Base-by-base conservation (phyloP, 306 rosid species). In the Vachellia collinsii region DNA sequence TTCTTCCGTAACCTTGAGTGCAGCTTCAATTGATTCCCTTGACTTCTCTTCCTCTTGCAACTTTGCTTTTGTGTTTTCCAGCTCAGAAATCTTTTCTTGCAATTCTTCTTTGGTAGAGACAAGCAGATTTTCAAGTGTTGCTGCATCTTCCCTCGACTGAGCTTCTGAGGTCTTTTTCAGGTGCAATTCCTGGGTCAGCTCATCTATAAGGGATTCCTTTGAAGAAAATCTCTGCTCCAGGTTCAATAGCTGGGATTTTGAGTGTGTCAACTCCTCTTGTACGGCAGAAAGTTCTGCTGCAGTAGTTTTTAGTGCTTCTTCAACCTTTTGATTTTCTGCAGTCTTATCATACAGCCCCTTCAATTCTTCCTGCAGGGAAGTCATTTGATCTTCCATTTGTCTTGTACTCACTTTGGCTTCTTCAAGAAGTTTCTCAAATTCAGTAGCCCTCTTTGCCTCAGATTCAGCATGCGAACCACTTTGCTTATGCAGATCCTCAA, bases 401-500 rank as follows among this genome's bases (percentile, higher is more conserved):
- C 67, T 91, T 20, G 96, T 88, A 70, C 81, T 88, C 59, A 56
- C 61, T 79, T 89, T 91, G 70, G 92, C 84, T 74, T 82, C 90
- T 89, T 89, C 93, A n/a, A 91, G 93, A 73, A 91, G 82, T 80
- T 85, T 93, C 89, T 90, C 96, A 38, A 86, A 79, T 79, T 93
- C 98, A 34, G 87, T 37, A 48, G 92, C 98, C 81, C 79, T 90
- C 84, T 85, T 88, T 46, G 85, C 85, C 86, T 88, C 97, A 9
- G 93, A 82, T 77, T 95, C 99, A 11, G 97, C 98, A 17, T 87
- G 93, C 1, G 79, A 87, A 39, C 98, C 91, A 81, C 97, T 95
- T 88, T 90, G 79, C 89, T 89, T 87, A 80, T 93, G 99, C 75
- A 95, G 91, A 83, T 93, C 94, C 88, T 93, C 98, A 37, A 88